Base-by-base conservation (phyloP, 176 grass and related monocot genomes). In the Phyllostachys edulis region DNA sequence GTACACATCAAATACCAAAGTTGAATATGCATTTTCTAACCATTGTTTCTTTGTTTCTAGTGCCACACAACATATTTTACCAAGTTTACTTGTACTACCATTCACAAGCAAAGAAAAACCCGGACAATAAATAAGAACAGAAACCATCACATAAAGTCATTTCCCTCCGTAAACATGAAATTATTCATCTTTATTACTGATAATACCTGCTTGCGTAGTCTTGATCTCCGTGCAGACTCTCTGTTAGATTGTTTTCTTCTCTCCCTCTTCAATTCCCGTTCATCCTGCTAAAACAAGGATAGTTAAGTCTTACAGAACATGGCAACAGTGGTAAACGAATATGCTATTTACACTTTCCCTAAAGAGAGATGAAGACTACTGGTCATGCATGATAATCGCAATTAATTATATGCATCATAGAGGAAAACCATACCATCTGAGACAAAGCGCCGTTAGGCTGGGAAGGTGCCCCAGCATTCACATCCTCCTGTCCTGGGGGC, bases 231-330 rank as follows among this genome's bases (percentile, higher is more conserved):
- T 13, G 94, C 91, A 80, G 94, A 97, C 51, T 97, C 94, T 84
- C 94, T 97, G 63, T 97, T 97, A 11, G 94, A 97, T 94, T 90
- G 89, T 65, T 97, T 97, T 78, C 94, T 91, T 86, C 91, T 94
- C 76, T 97, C 94, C 89, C 61, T 92, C 87, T 94, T 97, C 85
- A 97, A 44, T 75, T 94, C 89, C 37, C 76, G 87, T 37, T 94
- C 91, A 81, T 92, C 94, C 91, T 92, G 67, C 63, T 56, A 90
- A 61, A 87, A 74, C 65, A 89, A 17, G 55, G 42, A 87, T 37
- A 85, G 34, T 55, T 75, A 17, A 64, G 29, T 64, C 14, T 64
- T 64, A 36, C 13, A 4, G 63, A 65, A 36, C 63, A 36, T 65
- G 63, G 60, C 27, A 65, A 65, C 61, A 63, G 26, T 32, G 26